These are phyloP conservation scores for Solanum sitiens DNA, from an alignment of 257 asterid genomes.

Conservation along the genomic window DNA sequence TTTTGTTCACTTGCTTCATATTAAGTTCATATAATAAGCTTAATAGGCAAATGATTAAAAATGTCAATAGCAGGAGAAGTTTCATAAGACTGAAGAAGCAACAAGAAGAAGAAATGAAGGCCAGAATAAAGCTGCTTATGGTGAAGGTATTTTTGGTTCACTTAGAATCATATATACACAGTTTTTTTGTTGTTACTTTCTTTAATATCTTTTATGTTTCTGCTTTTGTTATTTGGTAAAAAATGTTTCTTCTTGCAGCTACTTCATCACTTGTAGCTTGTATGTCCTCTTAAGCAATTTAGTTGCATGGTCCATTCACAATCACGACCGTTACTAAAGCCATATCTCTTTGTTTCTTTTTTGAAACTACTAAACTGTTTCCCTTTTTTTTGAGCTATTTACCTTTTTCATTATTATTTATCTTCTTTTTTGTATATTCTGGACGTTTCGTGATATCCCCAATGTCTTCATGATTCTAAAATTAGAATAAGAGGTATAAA, in stretches of 20 bases:
- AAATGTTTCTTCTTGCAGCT: background rate
- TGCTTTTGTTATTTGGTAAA: background rate
- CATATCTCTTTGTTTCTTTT: background rate
- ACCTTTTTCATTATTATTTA: background rate
- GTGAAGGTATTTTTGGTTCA: background rate
- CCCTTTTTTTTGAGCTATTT: background rate
- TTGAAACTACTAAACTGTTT: background rate
- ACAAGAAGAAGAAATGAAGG: background rate
- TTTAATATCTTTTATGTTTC: background rate
- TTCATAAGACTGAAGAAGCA: background rate
- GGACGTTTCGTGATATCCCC: background rate
- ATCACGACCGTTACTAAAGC: background rate
- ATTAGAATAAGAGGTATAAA: background rate
- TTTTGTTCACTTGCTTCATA: background rate
- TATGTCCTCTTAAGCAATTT: background rate
- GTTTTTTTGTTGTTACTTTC: background rate
- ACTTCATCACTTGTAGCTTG: background rate
- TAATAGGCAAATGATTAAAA: background rate
- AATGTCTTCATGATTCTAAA: background rate
- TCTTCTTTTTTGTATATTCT: background rate
- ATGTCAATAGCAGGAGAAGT: background rate
- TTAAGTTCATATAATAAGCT: background rate
- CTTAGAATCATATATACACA: background rate
- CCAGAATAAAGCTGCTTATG: background rate
- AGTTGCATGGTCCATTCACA: background rate